A percentile compares a stretch with the other conserved stretches of the same genome.
Conservation (phyloP, 805 yeast genomes). For the Hanseniaspora mollemarum region DNA sequence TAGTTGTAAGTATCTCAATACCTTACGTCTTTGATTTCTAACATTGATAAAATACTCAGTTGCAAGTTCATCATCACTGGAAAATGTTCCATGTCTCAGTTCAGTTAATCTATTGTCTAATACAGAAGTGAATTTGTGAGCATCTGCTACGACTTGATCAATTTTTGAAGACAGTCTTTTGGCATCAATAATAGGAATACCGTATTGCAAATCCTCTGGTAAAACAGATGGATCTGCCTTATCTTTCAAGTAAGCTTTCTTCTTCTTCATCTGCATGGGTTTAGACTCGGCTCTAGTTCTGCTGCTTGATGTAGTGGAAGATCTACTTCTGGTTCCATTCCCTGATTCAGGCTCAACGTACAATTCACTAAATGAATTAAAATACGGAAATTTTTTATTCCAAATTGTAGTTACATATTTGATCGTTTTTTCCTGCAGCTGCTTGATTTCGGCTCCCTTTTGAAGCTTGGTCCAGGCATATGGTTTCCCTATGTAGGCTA, state of each 20-base stretch:
- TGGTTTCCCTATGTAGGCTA: slow-evolving; percentile 11
- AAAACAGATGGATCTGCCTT: slow-evolving; percentile 37
- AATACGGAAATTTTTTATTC: slow-evolving; percentile 2
- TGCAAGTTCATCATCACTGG: slow-evolving; percentile 53
- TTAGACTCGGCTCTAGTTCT: neutral
- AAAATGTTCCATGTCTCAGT: slow-evolving; percentile 37
- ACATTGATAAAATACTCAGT: slow-evolving; percentile 63
- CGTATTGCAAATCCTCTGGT: slow-evolving; percentile 31
- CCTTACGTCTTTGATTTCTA: slow-evolving; percentile 60
- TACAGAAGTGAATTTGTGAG: slow-evolving; percentile 62
- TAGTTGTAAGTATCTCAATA: slow-evolving; percentile 69
- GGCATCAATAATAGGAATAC: slow-evolving; percentile 55
- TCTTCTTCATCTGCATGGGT: neutral
- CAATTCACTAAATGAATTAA: slow-evolving; percentile 3
- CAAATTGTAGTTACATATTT: slow-evolving; percentile 1
- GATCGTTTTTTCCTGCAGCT: slow-evolving; percentile 4
- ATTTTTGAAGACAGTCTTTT: slow-evolving; percentile 65
- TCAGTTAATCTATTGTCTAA: slow-evolving; percentile 49
- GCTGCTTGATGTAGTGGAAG: neutral
- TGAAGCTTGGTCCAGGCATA: slow-evolving; percentile 12
- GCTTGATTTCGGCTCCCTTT: slow-evolving; percentile 4
- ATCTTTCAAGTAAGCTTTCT: slow-evolving; percentile 33
- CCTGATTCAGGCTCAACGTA: slow-evolving; percentile 8
- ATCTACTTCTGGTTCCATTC: neutral
- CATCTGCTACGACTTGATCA: slow-evolving; percentile 54